Percentiles rank a stretch among this genome's conserved stretches.
These are phyloP conservation scores for Parathielavia appendiculata DNA, from an alignment of 495 filamentous ascomycete genomes.

Conservation along the genomic window DNA sequence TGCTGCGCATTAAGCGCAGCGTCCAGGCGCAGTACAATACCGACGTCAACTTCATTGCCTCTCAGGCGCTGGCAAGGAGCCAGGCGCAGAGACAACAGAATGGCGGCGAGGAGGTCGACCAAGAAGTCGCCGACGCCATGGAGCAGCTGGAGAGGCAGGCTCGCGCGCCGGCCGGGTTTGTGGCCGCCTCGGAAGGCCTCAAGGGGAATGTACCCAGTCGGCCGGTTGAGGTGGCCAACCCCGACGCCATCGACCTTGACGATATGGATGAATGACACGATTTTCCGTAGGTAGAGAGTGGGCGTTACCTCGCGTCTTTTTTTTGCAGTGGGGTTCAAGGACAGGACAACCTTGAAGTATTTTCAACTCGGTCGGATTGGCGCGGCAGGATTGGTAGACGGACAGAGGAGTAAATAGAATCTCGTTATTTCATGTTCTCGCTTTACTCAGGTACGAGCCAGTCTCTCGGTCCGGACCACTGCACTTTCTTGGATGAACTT, in stretches of 20 bases:
- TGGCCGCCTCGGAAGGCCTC: conserved; percentile 74
- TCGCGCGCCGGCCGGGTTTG: conserved; percentile 83
- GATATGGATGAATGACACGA: conserved; percentile 45
- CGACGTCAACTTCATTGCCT: conserved; percentile 97
- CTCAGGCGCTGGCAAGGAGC: conserved; percentile 81
- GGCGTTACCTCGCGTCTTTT: neutral
- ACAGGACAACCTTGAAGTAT: too few species aligned
- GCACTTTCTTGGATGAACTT: neutral
- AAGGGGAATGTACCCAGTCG: conserved; percentile 58
- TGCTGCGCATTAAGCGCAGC: conserved; percentile 95
- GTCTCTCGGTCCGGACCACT: too few species aligned
- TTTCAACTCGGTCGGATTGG: too few species aligned
- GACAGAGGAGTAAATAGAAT: too few species aligned
- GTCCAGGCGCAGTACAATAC: conserved; percentile 98
- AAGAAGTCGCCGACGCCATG: conserved; percentile 75
- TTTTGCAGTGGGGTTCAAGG: too few species aligned
- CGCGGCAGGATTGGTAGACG: too few species aligned
- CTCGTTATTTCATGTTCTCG: too few species aligned
- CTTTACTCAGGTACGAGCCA: too few species aligned
- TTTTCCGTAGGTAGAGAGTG: neutral
- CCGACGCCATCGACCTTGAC: conserved; percentile 86
- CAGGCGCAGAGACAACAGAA: conserved; percentile 53
- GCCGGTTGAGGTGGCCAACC: conserved; percentile 59
- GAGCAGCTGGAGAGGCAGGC: conserved; percentile 84
- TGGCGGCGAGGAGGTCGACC: conserved; percentile 39